Conservation (phyloP, 371 early-diverging fungal genomes). For the Mucor racemosus region DNA sequence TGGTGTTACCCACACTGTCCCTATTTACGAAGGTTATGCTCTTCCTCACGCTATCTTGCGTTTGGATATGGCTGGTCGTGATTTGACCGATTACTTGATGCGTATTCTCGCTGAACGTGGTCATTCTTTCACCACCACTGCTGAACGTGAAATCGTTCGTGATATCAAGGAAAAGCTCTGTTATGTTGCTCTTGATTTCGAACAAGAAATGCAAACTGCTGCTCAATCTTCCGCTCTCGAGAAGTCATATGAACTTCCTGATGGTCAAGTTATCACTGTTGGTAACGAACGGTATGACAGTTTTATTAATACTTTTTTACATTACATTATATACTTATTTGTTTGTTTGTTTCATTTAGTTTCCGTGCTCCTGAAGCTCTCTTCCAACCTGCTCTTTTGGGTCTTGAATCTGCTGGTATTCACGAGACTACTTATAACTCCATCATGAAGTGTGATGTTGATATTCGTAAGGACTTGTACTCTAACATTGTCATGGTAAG, state of each 20-base stretch:
- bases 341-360: constrained; percentile 34
- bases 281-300: constrained; percentile 86
- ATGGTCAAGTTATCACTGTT: constrained; percentile 99
- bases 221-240: constrained; percentile 91
- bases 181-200: constrained; percentile 99
- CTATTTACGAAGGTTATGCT: constrained; percentile 99
- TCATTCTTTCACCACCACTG: constrained; percentile 98
- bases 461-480: constrained; percentile 97
- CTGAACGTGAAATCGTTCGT: constrained; percentile 99
- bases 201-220: constrained; percentile 98
- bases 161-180: constrained; percentile 99
- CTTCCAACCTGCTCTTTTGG: constrained; percentile 97
- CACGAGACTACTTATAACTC: constrained; percentile 96
- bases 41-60: constrained; percentile 99
- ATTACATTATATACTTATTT: background rate
- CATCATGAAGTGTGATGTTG: constrained; percentile 98
- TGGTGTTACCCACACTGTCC: constrained; percentile 99
- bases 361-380: constrained; percentile 99
- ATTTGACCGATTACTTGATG: constrained; percentile 98
- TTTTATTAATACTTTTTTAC: background rate
- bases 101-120: constrained; percentile 99
- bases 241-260: constrained; percentile 99
- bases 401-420: constrained; percentile 92
- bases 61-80: constrained; percentile 95
- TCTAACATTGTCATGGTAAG: constrained; percentile 90